A percentile compares a stretch with the other conserved stretches of the same genome.
Evolutionary conservation across 169 alveolate genomes (phyloP).

Genomic region (Eimeria praecox): DNA sequence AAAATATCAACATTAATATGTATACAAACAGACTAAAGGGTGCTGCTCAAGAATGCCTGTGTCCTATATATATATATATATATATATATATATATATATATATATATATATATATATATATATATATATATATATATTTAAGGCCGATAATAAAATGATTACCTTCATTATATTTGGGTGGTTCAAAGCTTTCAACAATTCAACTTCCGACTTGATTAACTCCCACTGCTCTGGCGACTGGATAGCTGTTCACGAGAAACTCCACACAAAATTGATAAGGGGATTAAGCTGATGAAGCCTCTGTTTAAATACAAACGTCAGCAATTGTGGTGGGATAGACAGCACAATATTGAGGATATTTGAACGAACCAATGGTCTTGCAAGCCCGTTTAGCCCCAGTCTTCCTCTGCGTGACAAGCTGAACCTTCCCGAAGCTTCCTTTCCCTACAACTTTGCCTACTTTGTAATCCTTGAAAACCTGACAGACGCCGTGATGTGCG

Average conservation of each 20-base stretch:
- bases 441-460: slow-evolving; percentile 64
- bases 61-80: too few relatives aligned
- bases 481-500: slow-evolving; percentile 75
- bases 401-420: slow-evolving; percentile 64
- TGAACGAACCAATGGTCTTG: slow-evolving; percentile 76
- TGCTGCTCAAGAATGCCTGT: too few relatives aligned
- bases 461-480: slow-evolving; percentile 66
- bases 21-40: not conserved
- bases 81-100: too few relatives aligned
- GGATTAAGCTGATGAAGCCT: too few relatives aligned
- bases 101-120: too few relatives aligned
- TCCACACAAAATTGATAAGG: too few relatives aligned
- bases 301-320: too few relatives aligned
- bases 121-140: too few relatives aligned
- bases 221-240: slow-evolving; percentile 79
- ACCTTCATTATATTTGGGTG: slow-evolving; percentile 82
- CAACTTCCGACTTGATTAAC: slow-evolving; percentile 79
- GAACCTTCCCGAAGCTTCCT: slow-evolving; percentile 80
- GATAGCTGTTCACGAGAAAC: slow-evolving; percentile 14
- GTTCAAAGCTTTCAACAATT: slow-evolving; percentile 63
- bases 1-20: not conserved
- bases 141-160: not conserved
- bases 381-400: slow-evolving; percentile 78
- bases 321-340: too few relatives aligned
- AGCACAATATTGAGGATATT: not conserved